Evolutionary conservation across 495 filamentous ascomycete species (phyloP).

Genomic region (Lepraria neglecta): DNA sequence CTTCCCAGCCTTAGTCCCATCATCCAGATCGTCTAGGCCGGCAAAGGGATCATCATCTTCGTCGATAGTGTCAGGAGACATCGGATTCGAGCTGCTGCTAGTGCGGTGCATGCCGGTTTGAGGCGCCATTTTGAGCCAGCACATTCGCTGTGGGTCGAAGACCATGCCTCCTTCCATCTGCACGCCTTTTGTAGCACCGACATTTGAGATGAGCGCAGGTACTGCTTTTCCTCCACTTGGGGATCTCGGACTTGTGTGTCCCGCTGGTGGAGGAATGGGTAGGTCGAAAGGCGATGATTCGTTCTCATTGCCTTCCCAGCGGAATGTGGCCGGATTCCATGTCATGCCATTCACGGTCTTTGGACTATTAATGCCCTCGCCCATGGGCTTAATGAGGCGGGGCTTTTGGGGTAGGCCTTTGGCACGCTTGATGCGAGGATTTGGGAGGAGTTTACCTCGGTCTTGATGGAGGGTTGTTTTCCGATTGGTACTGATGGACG

Average conservation of each 20-base stretch:
- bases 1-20: slow-evolving; percentile 49
- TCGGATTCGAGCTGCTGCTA: slow-evolving; percentile 34
- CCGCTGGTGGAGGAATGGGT: slow-evolving; percentile 37
- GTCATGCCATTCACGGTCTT: slow-evolving; percentile 90
- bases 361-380: slow-evolving; percentile 50
- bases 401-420: slow-evolving; percentile 54
- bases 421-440: slow-evolving; percentile 40
- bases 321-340: slow-evolving; percentile 76
- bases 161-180: slow-evolving; percentile 94
- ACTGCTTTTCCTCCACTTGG: slow-evolving; percentile 59
- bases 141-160: slow-evolving; percentile 93
- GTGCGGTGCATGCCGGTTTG: slow-evolving; percentile 36
- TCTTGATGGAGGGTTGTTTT: slow-evolving; percentile 50
- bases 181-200: slow-evolving; percentile 62
- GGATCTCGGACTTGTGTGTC: slow-evolving; percentile 31
- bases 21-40: slow-evolving; percentile 61
- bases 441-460: slow-evolving; percentile 24
- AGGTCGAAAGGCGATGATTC: slow-evolving; percentile 66
- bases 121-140: slow-evolving; percentile 72
- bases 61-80: slow-evolving; percentile 33
- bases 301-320: slow-evolving; percentile 96
- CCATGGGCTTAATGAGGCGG: slow-evolving; percentile 65
- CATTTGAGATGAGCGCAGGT: slow-evolving; percentile 89
- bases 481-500: slow-evolving; percentile 67
- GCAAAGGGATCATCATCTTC: slow-evolving; percentile 75